Conservation (phyloP, 2,329 filamentous ascomycete genomes). For the Colletotrichum tabaci region DNA sequence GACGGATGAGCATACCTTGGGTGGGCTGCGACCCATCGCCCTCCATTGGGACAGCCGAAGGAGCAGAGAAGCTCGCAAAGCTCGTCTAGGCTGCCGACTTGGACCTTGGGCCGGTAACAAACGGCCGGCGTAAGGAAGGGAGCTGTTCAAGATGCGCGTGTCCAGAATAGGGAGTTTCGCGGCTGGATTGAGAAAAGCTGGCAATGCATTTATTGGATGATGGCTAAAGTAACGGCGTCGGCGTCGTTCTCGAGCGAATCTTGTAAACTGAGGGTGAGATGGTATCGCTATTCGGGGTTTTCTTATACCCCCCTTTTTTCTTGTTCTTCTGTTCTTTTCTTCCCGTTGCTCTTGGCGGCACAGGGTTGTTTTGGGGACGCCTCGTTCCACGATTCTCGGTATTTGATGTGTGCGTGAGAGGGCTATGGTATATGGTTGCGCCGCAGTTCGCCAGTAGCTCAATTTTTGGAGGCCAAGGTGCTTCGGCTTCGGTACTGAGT, state of each 20-base stretch:
- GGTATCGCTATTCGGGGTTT: slow-evolving; percentile 9
- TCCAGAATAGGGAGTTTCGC: slow-evolving; percentile 8
- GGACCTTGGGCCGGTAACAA: slow-evolving; percentile 31
- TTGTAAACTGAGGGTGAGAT: slow-evolving; percentile 10
- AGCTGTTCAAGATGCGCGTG: slow-evolving; percentile 2
- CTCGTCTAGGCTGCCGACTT: slow-evolving; percentile 40
- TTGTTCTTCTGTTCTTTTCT: slow-evolving; percentile 5
- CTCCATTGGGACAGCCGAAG: slow-evolving; percentile 56
- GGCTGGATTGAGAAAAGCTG: slow-evolving; percentile 6
- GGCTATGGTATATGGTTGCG: neutral
- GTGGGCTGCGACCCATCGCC: slow-evolving; percentile 57
- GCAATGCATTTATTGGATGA: slow-evolving; percentile 39
- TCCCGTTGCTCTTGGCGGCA: too few species aligned
- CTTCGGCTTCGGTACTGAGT: neutral
- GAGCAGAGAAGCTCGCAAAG: slow-evolving; percentile 21
- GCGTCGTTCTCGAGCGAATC: slow-evolving; percentile 2
- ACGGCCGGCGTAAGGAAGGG: neutral
- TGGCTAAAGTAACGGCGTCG: slow-evolving; percentile 12
- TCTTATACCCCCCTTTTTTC: slow-evolving; percentile 14
- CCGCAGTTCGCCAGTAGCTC: slow-evolving; percentile 24
- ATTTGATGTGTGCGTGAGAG: slow-evolving; percentile 4
- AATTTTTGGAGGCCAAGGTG: neutral
- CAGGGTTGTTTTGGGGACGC: slow-evolving; percentile 1
- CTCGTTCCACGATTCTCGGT: slow-evolving; percentile 31
- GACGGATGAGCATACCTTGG: slow-evolving; percentile 53